phyloP scores from a whole-genome alignment of 2,329 filamentous ascomycete genomes.

The Penicillium sp. region DNA sequence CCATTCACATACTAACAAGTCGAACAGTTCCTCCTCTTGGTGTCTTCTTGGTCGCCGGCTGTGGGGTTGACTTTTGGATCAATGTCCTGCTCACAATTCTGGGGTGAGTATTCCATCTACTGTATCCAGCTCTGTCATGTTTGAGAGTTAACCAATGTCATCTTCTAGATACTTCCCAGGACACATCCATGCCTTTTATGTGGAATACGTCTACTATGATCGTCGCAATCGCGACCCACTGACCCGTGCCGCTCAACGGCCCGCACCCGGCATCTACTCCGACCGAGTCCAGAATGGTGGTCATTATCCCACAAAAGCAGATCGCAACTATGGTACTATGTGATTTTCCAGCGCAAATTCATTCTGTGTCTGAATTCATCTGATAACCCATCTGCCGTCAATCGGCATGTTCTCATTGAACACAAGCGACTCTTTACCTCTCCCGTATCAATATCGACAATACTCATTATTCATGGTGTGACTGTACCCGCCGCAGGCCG shows the following conservation, averaged over 20 bases:
- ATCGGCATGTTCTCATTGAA: background rate
- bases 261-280: slow-evolving; percentile 43
- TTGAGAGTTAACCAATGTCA: slow-evolving; percentile 7
- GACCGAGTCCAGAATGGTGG: slow-evolving; percentile 42
- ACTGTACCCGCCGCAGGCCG: no score
- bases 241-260: slow-evolving; percentile 19
- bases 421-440: background rate
- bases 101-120: slow-evolving; percentile 47
- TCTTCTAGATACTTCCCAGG: slow-evolving; percentile 66
- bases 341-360: background rate
- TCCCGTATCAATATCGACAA: slow-evolving; percentile 3
- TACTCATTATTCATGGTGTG: background rate
- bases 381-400: background rate
- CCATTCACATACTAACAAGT: slow-evolving; percentile 11
- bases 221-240: slow-evolving; percentile 45
- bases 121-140: background rate
- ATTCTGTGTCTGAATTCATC: background rate
- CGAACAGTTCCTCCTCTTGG: slow-evolving; percentile 63
- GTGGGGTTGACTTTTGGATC: slow-evolving; percentile 63
- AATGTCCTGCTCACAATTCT: slow-evolving; percentile 67
- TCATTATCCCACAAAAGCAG: slow-evolving; percentile 11
- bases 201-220: slow-evolving; percentile 81
- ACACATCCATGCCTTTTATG: slow-evolving; percentile 76
- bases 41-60: slow-evolving; percentile 64
- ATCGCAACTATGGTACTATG: slow-evolving; percentile 28